phyloP scores from a whole-genome alignment of 176 grass and related monocot genomes.

The Pontederia crassipes region DNA sequence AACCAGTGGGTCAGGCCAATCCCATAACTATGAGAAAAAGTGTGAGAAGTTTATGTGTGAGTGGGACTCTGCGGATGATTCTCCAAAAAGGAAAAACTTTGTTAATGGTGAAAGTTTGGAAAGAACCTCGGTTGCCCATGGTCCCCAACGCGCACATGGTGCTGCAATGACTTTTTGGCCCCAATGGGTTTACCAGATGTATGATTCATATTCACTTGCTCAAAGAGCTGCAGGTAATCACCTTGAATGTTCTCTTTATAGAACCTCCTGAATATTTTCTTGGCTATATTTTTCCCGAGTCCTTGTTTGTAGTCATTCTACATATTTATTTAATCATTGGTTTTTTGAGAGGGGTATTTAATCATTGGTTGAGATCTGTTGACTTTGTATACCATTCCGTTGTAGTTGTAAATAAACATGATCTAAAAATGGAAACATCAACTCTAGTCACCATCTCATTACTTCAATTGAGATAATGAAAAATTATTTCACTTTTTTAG shows the following conservation, averaged over 20 bases:
- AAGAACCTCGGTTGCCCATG: slow-evolving; percentile 15
- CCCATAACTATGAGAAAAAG: slow-evolving; percentile 20
- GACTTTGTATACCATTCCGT: too few relatives aligned
- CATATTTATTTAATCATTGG: neutral
- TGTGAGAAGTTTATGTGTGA: slow-evolving; percentile 19
- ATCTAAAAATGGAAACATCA: too few relatives aligned
- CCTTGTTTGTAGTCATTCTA: neutral
- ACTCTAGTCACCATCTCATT: too few relatives aligned
- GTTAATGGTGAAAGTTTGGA: slow-evolving; percentile 27
- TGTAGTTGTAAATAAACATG: too few relatives aligned
- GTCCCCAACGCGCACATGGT: slow-evolving; percentile 32
- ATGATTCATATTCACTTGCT: slow-evolving; percentile 77
- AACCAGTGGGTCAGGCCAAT: slow-evolving; percentile 20
- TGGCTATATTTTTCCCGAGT: neutral
- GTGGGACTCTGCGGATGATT: slow-evolving; percentile 19
- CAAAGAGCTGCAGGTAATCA: slow-evolving; percentile 60
- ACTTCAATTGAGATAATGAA: too few relatives aligned
- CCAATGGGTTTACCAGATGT: slow-evolving; percentile 87
- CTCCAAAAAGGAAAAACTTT: slow-evolving; percentile 14
- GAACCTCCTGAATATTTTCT: neutral
- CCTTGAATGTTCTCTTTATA: neutral
- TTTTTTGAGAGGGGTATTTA: too few relatives aligned
- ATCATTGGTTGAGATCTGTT: too few relatives aligned
- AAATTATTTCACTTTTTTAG: too few relatives aligned
- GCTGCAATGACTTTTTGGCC: slow-evolving; percentile 79